Percentiles rank a stretch among this genome's conserved stretches.
Conservation (phyloP, 345 rosid species). For the Ceriops decandra region DNA sequence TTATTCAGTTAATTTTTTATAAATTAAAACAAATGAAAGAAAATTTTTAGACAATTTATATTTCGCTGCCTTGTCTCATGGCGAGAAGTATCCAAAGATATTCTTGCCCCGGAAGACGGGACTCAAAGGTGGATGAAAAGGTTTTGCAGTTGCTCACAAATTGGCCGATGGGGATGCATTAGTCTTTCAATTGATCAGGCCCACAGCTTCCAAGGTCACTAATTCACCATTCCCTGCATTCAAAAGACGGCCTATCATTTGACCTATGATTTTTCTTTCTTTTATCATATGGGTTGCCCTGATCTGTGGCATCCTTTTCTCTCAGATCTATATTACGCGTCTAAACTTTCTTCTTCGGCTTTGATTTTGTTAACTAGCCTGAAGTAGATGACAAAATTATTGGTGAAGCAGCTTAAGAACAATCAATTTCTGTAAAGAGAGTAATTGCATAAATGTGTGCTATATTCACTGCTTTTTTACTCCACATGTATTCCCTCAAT, state of each 20-base stretch:
- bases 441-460: background rate
- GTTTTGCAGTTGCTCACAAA: conserved; percentile 59
- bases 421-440: no score
- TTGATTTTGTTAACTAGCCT: no score
- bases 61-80: no score
- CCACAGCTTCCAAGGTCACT: conserved; percentile 49
- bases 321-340: conserved; percentile 28
- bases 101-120: conserved; percentile 50
- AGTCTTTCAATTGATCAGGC: conserved; percentile 46
- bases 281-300: background rate
- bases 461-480: no score
- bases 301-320: background rate
- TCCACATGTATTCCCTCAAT: background rate
- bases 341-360: no score
- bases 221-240: conserved; percentile 1
- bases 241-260: background rate
- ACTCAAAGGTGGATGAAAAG: conserved; percentile 76
- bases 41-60: no score
- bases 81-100: conserved; percentile 38
- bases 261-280: background rate
- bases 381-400: no score
- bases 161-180: conserved; percentile 68
- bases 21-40: no score
- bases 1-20: no score
- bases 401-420: no score